Base-by-base conservation (phyloP, 2,329 filamentous ascomycete species). In the Tolypocladium cylindrosporum region DNA sequence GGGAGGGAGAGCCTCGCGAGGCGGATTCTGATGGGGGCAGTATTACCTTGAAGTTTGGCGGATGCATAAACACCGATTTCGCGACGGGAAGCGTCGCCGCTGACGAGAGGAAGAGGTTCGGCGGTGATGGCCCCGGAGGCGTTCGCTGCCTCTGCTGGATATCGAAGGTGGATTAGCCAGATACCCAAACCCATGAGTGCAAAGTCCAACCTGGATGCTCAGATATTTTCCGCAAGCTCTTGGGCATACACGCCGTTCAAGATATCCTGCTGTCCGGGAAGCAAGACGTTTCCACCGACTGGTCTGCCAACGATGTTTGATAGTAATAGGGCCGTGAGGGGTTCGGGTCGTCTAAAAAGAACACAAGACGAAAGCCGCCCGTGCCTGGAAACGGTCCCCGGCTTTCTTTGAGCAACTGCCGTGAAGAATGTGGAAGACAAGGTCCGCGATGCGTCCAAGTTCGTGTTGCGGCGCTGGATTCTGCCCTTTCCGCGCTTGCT, bases 31-130 rank as follows among this genome's bases (percentile, higher is more conserved):
- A 51, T 19, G 36, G 50, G 34, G 37, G 34, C 21, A 41, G 13
- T 40, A 42, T 39, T 55, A 59, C 58, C 58, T 59, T 59, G 42
- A 59, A 59, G 45, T 39, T 57, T 40, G 58, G 52, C 24, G 58
- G 58, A 57, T 59, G 58, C 58, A 59, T 59, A 51, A 51, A 55
- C 31, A 36, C 51, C 52, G 43, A 50, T 48, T 55, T 31, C n/a
- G 58, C 55, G 58, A 55, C 50, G 51, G 36, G n/a, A 21, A 34
- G 11, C 24, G 42, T 42, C 54, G 55, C 54, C 9, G 36, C 27
- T 37, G 48, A 36, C 19, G 13, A 13, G 31, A 36, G 19, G 31
- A 13, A n/a, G 31, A 11, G 31, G 48, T 36, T 36, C 48, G 31
- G 19, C 5, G 9, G 48, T 51, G 31, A 9, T 36, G 11, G 27